Evolutionary conservation across 78 protist species (phyloP), one percentile per base, ranked within the genome.

Genomic region (Anaeramoeba ignava): DNA sequence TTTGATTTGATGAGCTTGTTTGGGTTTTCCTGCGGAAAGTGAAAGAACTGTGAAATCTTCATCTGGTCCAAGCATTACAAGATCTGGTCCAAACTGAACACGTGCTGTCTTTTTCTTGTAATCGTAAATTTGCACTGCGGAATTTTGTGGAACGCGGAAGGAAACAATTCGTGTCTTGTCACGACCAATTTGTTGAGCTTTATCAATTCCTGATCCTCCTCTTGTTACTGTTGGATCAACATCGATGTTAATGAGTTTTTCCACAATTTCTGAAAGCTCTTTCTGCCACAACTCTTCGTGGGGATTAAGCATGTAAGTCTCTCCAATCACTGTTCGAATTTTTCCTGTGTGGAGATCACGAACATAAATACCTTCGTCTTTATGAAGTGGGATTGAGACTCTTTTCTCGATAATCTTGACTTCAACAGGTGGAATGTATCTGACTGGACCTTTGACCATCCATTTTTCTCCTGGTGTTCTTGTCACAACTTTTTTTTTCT

Each of bases 11-110:
- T 95, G 86, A 54, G 96, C 94, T 40, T 87, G 38, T 93, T 95
- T 95, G 73, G 98, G 98, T 88, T 89, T 93, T 84, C 89, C 96
- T 54, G 95, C 98, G 38, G 93, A 87, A 42, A 95, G 88, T 31
- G 89, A 85, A 38, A 95, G 86, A 79, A 85, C 87, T n/a, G 94
- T 93, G 84, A 95, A 92, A 78, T 91, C 89, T 90, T 95, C 96
- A 79, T 93, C 95, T 78, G 96, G 95, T 38, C 85, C 91, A 33
- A 95, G 90, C 94, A 93, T 90, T 36, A 92, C 94, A 27, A 93
- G 88, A 78, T 90, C 95, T 34, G 98, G 98, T 54, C 98, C 98
- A 39, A 93, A 89, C 31, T 84, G 91, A 41, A 94, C 90, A 82
- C 97, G 93, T 2, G 94, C 68, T 41, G 31, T 40, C 67, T 2